Base-by-base conservation (phyloP, 441 rosid species). In the Metrosideros polymorpha region DNA sequence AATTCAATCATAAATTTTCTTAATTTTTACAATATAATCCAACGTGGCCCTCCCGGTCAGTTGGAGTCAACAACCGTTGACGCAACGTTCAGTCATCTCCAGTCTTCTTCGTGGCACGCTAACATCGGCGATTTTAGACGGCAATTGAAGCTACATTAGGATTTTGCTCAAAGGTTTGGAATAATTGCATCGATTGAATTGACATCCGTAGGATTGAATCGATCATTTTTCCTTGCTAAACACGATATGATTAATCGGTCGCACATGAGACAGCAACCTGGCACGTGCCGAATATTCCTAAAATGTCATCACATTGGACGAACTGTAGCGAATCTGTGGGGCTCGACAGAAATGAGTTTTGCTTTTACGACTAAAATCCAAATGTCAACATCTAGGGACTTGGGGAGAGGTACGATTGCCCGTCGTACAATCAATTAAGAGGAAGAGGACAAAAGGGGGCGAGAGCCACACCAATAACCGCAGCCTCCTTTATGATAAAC, bases 51-150 rank as follows among this genome's bases (percentile, higher is more conserved):
- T 66, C 19, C 39, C 13, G 0, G 0, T 19, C 12, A 5, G 2
- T 32, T 66, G 13, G 2, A 19, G 14, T 0, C 6, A 0, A 6
- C 13, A 9, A 19, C 9, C 0, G 0, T 0, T 9, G 0, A 66
- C 24, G 1, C 4, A 2, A 9, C 3, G 25, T 66, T 13, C 9
- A 19, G 15, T 66, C 45, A 66, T 59, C 35, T 6, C 0, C 8
- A 0, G 5, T 2, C 35, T n/a, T 19, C 0, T 18, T n/a, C 8
- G 0, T 0, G 0, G 30, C 3, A 3, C 45, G 1, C 1, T 27
- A 9, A 9, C 14, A 12, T 30, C 56, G 6, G 4, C 1, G 0
- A 19, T 35, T 53, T 8, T 53, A 4, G 7, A 19, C 1, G 10
- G 10, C 25, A 53, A 53, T 53, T 19, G 51, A 49, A 1, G 5